Conservation (phyloP, 768 basidiomycete species). For the Hericium coralloides region DNA sequence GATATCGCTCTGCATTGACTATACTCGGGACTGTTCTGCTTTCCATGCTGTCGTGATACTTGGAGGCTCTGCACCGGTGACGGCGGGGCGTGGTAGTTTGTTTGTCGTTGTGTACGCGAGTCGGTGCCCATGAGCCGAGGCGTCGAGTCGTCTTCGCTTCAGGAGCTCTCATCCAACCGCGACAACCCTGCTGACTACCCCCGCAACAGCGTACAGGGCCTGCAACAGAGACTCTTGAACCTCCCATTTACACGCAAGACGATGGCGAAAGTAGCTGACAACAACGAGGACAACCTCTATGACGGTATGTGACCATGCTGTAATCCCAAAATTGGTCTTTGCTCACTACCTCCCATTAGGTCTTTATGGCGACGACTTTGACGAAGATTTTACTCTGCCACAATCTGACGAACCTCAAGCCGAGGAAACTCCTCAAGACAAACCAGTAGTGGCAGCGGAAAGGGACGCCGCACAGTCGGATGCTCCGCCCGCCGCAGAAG, state of each 20-base stretch:
- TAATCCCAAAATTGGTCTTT: background rate
- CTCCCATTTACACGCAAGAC: background rate
- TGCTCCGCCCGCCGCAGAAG: background rate
- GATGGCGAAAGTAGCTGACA: constrained; percentile 10
- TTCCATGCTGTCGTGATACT: background rate
- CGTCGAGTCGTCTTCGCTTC: background rate
- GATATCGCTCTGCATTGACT: background rate
- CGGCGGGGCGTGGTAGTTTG: background rate
- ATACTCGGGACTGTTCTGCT: background rate
- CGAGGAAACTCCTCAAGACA: constrained; percentile 1
- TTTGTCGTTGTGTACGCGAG: background rate
- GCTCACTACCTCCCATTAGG: background rate
- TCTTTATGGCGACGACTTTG: constrained; percentile 16
- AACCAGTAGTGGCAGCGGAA: background rate
- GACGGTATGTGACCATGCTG: constrained; percentile 3
- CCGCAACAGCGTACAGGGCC: no score
- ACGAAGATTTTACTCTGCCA: constrained; percentile 10
- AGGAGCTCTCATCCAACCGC: background rate
- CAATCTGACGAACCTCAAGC: background rate
- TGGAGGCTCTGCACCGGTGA: background rate
- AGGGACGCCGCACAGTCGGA: constrained; percentile 4
- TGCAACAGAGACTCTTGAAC: no score
- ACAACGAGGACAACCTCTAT: constrained; percentile 13
- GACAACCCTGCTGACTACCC: background rate
- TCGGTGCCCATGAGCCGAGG: background rate